Evolutionary conservation across 768 basidiomycete genomes (phyloP).

Genomic region (Pisolithus tinctorius): DNA sequence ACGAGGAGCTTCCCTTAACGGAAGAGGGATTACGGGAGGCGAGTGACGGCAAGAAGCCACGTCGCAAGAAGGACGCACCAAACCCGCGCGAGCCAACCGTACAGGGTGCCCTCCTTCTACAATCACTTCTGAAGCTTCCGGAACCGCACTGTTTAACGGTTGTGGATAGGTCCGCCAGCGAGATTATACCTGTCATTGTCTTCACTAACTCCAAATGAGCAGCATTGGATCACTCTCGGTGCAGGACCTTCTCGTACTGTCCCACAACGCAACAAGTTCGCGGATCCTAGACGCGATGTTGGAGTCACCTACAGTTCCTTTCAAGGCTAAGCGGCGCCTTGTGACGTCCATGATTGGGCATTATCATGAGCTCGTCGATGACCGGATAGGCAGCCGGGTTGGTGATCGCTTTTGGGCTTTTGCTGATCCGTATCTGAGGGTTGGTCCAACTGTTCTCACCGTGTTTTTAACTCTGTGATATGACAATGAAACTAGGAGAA

Average conservation of each 20-base stretch:
- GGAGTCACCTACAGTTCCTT: conserved; percentile 57
- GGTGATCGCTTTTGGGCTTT: conserved; percentile 87
- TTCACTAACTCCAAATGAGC: conserved; percentile 6
- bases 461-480: conserved; percentile 3
- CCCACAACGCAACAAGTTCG: conserved; percentile 63
- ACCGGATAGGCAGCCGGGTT: conserved; percentile 85
- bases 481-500: conserved; percentile 58
- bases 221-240: conserved; percentile 56
- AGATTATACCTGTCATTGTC: neutral
- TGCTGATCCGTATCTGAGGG: conserved; percentile 91
- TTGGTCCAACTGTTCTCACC: conserved; percentile 23
- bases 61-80: conserved; percentile 11
- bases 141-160: conserved; percentile 63
- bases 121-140: conserved; percentile 68
- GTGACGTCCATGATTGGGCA: conserved; percentile 71
- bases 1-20: conserved; percentile 5
- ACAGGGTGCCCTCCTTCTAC: conserved; percentile 82
- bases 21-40: conserved; percentile 6
- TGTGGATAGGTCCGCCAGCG: conserved; percentile 51
- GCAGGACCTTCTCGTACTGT: conserved; percentile 51
- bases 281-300: conserved; percentile 77
- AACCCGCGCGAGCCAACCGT: conserved; percentile 58
- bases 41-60: conserved; percentile 11
- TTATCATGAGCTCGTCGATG: conserved; percentile 77
- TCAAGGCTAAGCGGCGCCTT: conserved; percentile 62